These are phyloP conservation scores for Microstroma glucosiphilum DNA, from an alignment of 1,284 basidiomycete genomes.

Conservation along the genomic window DNA sequence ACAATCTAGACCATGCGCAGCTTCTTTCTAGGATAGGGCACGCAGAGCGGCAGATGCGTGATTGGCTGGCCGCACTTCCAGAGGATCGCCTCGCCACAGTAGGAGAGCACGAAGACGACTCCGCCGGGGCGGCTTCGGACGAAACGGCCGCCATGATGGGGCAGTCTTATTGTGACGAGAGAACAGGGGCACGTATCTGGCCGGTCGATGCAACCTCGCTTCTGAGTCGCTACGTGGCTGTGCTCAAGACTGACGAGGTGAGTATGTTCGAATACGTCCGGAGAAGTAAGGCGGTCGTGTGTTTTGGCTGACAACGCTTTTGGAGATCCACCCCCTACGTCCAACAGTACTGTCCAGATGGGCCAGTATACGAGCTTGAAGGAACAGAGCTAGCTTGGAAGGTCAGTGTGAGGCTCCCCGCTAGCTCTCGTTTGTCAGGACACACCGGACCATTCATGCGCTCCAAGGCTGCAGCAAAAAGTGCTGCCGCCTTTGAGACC, in stretches of 20 bases:
- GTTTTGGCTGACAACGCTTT: too few species aligned
- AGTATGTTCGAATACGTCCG: too few species aligned
- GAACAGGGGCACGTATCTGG: constrained; percentile 26
- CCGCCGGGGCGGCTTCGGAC: constrained; percentile 8
- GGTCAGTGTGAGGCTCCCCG: constrained; percentile 19
- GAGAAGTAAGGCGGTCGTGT: too few species aligned
- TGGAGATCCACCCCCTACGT: too few species aligned
- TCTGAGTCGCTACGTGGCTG: constrained; percentile 23
- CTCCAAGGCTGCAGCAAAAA: constrained; percentile 26
- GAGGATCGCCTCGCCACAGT: constrained; percentile 11
- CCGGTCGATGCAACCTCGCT: constrained; percentile 23
- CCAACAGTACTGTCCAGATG: constrained; percentile 11
- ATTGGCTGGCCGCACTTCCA: constrained; percentile 23
- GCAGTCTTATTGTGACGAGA: constrained; percentile 13
- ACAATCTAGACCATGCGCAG: constrained; percentile 15
- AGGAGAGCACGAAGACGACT: constrained; percentile 7
- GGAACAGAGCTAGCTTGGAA: constrained; percentile 9
- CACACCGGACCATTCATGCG: constrained; percentile 16
- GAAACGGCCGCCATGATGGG: background rate
- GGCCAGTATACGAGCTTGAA: constrained; percentile 18
- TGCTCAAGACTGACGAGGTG: constrained; percentile 18
- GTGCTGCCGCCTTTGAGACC: constrained; percentile 26
- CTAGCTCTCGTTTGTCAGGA: constrained; percentile 18
- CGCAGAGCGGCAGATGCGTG: constrained; percentile 13
- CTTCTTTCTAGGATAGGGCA: constrained; percentile 13